A percentile compares a stretch with the other conserved stretches of the same genome.
Evolutionary conservation across 495 filamentous ascomycete species (phyloP).

Genomic region (Barbatosphaeria neglecta): DNA sequence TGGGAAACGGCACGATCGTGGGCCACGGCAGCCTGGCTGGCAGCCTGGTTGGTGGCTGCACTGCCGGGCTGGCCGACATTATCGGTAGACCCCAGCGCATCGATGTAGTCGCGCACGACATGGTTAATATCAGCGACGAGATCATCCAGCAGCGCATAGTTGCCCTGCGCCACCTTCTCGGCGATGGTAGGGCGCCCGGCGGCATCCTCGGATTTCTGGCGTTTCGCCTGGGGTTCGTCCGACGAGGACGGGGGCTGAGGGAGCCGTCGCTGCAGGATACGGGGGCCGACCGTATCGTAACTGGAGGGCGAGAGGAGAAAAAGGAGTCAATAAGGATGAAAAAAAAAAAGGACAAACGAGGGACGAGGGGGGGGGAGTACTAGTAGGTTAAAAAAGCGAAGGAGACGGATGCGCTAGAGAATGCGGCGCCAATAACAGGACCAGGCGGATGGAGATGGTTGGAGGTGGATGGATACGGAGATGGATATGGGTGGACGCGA

Average conservation of each 20-base stretch:
- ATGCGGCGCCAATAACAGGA: not conserved
- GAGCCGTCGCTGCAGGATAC: slow-evolving; percentile 34
- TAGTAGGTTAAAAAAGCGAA: too few species aligned
- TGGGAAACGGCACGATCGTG: slow-evolving; percentile 22
- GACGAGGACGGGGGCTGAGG: slow-evolving; percentile 16
- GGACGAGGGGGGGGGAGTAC: too few species aligned
- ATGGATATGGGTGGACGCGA: too few species aligned
- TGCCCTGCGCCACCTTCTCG: slow-evolving; percentile 29
- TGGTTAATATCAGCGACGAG: slow-evolving; percentile 32
- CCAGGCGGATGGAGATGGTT: not conserved
- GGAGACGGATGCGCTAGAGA: too few species aligned
- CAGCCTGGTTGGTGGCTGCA: too few species aligned
- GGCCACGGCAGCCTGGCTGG: not conserved
- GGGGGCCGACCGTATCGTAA: slow-evolving; percentile 25
- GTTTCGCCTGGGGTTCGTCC: slow-evolving; percentile 32
- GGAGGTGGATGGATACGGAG: not conserved
- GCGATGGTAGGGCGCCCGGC: slow-evolving; percentile 24
- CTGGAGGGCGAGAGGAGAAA: slow-evolving; percentile 13
- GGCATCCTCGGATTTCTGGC: slow-evolving; percentile 29
- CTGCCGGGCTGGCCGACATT: not conserved
- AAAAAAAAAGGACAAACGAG: too few species aligned
- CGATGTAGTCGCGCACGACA: slow-evolving; percentile 24
- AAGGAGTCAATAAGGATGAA: not conserved
- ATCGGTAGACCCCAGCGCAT: slow-evolving; percentile 18
- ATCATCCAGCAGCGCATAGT: slow-evolving; percentile 32